Conservation (phyloP, 148 eudicot genomes). For the Silene uniflora region DNA sequence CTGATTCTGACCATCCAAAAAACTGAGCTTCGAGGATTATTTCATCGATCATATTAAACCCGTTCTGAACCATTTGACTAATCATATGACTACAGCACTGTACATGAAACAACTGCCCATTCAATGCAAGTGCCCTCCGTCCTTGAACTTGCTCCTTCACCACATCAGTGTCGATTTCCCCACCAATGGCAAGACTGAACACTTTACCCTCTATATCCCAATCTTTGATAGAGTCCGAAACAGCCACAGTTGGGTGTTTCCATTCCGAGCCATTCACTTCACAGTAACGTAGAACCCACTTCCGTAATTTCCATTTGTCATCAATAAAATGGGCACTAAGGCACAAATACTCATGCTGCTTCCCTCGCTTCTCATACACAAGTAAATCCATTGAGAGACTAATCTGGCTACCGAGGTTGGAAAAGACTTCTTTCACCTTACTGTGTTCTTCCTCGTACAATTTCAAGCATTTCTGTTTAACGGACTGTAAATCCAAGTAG, state of each 20-base stretch:
- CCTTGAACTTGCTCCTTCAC: constrained; percentile 2
- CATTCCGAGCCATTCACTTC: background rate
- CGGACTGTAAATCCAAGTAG: background rate
- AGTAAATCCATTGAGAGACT: constrained; percentile 22
- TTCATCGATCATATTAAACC: constrained; percentile 6
- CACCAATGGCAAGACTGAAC: background rate
- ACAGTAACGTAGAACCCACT: background rate
- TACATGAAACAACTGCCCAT: constrained; percentile 30
- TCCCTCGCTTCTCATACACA: background rate
- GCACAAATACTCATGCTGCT: constrained; percentile 2
- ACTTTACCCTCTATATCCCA: background rate
- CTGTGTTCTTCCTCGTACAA: constrained; percentile 6
- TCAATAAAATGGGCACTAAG: constrained; percentile 22
- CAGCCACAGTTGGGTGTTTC: background rate
- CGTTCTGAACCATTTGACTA: constrained; percentile 15
- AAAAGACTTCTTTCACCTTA: constrained; percentile 11
- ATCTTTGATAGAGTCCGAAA: background rate
- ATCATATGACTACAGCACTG: constrained; percentile 16
- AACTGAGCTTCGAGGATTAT: constrained; percentile 18
- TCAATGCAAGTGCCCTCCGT: constrained; percentile 3
- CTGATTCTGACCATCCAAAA: constrained; percentile 9
- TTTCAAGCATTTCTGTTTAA: constrained; percentile 12
- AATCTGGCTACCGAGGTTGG: constrained; percentile 4
- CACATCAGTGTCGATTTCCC: background rate
- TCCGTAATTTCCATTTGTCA: background rate